Percentiles rank a stretch among this genome's conserved stretches.
Evolutionary conservation across 768 basidiomycete species (phyloP).

Genomic region (Auriscalpium orientale): DNA sequence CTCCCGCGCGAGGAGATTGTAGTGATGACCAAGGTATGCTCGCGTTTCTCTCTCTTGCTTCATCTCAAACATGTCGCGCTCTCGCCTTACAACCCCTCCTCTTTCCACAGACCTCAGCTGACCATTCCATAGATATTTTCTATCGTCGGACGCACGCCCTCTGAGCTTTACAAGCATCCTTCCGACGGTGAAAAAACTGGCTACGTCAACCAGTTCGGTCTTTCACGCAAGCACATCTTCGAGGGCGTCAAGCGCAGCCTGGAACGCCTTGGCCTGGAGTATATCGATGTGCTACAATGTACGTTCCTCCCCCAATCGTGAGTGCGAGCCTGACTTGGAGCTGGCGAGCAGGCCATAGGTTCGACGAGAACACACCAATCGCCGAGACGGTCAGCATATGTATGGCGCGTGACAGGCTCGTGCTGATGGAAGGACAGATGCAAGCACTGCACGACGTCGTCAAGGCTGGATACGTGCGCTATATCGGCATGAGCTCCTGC

Average conservation of each 20-base stretch:
- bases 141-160: background rate
- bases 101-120: background rate
- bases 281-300: slow-evolving; percentile 39
- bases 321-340: background rate
- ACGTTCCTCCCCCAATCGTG: background rate
- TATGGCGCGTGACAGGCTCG: background rate
- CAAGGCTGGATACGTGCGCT: slow-evolving; percentile 34
- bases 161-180: slow-evolving; percentile 31
- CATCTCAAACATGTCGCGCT: too few species aligned
- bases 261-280: slow-evolving; percentile 36
- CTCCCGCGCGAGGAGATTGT: slow-evolving; percentile 29
- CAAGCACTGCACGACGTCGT: slow-evolving; percentile 41
- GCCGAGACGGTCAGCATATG: slow-evolving; percentile 24
- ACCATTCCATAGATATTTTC: background rate
- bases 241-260: slow-evolving; percentile 34
- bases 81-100: background rate
- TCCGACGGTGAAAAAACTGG: slow-evolving; percentile 18
- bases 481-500: slow-evolving; percentile 32
- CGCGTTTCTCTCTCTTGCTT: background rate
- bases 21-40: background rate
- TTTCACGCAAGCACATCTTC: slow-evolving; percentile 39
- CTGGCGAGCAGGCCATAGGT: slow-evolving; percentile 17
- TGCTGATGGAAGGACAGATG: slow-evolving; percentile 22
- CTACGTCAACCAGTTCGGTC: slow-evolving; percentile 22
- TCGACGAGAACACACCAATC: slow-evolving; percentile 31